Evolutionary conservation across 2,329 filamentous ascomycete genomes (phyloP), one percentile per base, ranked within the genome.

Genomic region (Didymella pomorum): DNA sequence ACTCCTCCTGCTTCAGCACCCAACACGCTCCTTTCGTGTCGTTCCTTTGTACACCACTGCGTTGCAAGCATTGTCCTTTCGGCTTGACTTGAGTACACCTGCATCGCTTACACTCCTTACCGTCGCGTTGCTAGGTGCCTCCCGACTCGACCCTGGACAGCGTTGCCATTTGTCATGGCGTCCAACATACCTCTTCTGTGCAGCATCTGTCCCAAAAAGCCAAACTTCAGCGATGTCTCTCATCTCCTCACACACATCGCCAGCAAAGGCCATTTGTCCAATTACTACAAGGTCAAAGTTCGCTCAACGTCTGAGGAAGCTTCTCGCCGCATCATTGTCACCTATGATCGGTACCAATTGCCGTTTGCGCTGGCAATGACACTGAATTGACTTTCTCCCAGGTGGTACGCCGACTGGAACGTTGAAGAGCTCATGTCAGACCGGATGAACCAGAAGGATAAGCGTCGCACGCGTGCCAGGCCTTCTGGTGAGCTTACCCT

Each of bases 171-270:
- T 69, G 71, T 67, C 69, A 79, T 76, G 76, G 72, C 76, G 58
- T 63, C 68, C 64, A 67, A 65, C 46, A 88, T 93, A 58, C 87
- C 90, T 56, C 86, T 97, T 47, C 80, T 87, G 67, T 98, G 94
- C 85, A 88, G 84, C 71, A 89, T 97, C 66, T 98, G 94, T 75
- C 89, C 90, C 33, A 91, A 89, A 66, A 85, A 84, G 60, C 91
- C 92, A 37, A 85, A 79, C 28, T 97, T 97, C 79, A 96, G 92
- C 55, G 94, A 98, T 77, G 83, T 93, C 43, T 97, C 93, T 31
- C 94, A 97, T 76, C 82, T 97, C 35, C 86, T 98, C 72, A 98
- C 94, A 12, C 94, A 98, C 73, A 87, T 97, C 62, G 87, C 90
- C 59, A 97, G 93, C 64, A 97, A 97, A 75, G 90, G 90, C n/a